Percentiles rank a stretch among this genome's conserved stretches.
Evolutionary conservation across 306 rosid genomes (phyloP).

Genomic region (Begonia peltatifolia): DNA sequence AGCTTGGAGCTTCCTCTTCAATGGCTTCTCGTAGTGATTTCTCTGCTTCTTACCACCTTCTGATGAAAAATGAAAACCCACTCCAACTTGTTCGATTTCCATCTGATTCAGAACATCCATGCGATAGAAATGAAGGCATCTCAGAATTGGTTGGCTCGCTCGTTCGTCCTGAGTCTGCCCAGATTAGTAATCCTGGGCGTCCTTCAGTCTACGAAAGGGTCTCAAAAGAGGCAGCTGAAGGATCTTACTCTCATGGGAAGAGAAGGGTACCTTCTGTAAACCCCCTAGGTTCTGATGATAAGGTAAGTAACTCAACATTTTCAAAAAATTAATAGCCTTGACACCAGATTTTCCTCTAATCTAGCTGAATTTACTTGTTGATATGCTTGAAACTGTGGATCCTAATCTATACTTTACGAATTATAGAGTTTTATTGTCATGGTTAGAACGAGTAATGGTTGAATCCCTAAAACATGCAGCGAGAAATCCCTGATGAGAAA

Average conservation of each 20-base stretch:
- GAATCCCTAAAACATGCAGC: no score
- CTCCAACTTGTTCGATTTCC: slow-evolving; percentile 29
- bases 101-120: slow-evolving; percentile 56
- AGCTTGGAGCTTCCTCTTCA: slow-evolving; percentile 5
- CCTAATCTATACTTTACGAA: no score
- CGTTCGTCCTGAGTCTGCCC: slow-evolving; percentile 38
- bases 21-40: slow-evolving; percentile 8
- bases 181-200: slow-evolving; percentile 36
- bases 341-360: no score
- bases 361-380: no score
- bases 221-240: slow-evolving; percentile 30
- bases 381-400: no score
- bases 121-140: slow-evolving; percentile 63
- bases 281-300: no score
- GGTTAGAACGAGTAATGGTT: no score
- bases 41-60: slow-evolving; percentile 4
- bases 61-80: slow-evolving; percentile 3
- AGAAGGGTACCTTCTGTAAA: slow-evolving; percentile 37
- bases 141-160: slow-evolving; percentile 61
- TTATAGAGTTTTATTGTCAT: no score
- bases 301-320: no score
- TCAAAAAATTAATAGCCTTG: no score
- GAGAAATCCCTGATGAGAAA: slow-evolving; percentile 27
- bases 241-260: slow-evolving; percentile 48
- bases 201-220: slow-evolving; percentile 37